A percentile compares a stretch with the other conserved stretches of the same genome.
Conservation (phyloP, 495 filamentous ascomycete genomes). For the Podospora comata region DNA sequence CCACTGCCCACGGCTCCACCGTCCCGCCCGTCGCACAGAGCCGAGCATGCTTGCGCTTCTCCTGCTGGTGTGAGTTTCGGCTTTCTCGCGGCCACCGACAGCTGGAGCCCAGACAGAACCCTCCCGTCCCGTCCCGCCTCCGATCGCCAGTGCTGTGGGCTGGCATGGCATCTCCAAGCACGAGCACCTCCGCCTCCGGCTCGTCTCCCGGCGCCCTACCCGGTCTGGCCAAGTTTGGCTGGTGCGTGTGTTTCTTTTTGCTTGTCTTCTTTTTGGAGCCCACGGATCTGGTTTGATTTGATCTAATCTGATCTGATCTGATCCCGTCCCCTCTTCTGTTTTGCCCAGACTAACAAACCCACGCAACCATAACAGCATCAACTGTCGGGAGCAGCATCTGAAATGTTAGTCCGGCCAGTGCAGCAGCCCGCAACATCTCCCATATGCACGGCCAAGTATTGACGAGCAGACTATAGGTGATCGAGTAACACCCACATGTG, state of each 20-base stretch:
- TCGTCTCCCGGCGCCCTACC: background rate
- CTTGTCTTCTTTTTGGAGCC: background rate
- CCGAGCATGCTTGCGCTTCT: background rate
- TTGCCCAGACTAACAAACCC: background rate
- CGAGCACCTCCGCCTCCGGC: background rate
- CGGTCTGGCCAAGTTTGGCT: conserved; percentile 28
- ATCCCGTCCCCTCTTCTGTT: background rate
- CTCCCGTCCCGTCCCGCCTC: background rate
- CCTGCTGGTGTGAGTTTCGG: conserved; percentile 1
- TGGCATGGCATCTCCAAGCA: conserved; percentile 10
- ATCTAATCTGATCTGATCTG: background rate
- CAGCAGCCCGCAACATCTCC: background rate
- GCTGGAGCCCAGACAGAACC: background rate
- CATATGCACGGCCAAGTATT: background rate
- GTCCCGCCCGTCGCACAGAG: conserved; percentile 4
- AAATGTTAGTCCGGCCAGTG: conserved; percentile 36
- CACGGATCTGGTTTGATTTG: background rate
- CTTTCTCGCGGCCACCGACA: background rate
- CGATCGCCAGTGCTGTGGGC: background rate
- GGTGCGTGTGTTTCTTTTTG: conserved; percentile 22
- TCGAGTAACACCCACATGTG: conserved; percentile 41
- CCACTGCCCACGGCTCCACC: background rate
- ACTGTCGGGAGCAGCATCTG: conserved; percentile 46
- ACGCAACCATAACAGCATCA: conserved; percentile 31
- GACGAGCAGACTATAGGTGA: conserved; percentile 36